phyloP scores from a whole-genome alignment of 1,139 yeast genomes.

The Yamadazyma spencermartinsiae region DNA sequence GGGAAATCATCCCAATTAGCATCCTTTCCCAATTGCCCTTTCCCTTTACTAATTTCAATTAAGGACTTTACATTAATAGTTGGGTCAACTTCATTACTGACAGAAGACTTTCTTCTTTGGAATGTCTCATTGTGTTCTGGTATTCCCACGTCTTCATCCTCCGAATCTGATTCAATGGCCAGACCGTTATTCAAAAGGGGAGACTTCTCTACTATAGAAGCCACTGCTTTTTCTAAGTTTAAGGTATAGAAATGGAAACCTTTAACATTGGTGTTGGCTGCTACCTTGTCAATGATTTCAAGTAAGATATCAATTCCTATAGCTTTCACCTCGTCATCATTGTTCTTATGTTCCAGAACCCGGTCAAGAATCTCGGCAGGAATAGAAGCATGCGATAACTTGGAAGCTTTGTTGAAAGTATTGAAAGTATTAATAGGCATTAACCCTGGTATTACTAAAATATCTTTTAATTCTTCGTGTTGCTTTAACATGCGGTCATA shows the following conservation, averaged over 20 bases:
- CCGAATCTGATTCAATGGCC: conserved; percentile 19
- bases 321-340: conserved; percentile 83
- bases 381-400: conserved; percentile 84
- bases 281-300: conserved; percentile 61
- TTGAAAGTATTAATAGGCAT: conserved; percentile 95
- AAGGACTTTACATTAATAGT: conserved; percentile 51
- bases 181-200: conserved; percentile 43
- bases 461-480: conserved; percentile 37
- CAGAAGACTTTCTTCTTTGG: conserved; percentile 46
- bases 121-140: conserved; percentile 12
- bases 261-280: conserved; percentile 52
- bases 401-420: conserved; percentile 85
- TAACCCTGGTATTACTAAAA: conserved; percentile 83
- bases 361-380: conserved; percentile 50
- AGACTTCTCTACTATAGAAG: conserved; percentile 72
- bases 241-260: conserved; percentile 92
- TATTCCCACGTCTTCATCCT: conserved; percentile 19
- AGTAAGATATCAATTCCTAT: conserved; percentile 76
- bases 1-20: conserved; percentile 99
- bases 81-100: conserved; percentile 43
- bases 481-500: conserved; percentile 36
- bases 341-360: conserved; percentile 58
- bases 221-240: conserved; percentile 87
- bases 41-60: conserved; percentile 78
- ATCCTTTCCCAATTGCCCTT: conserved; percentile 83